Base-by-base conservation (phyloP, 441 rosid genomes). In the Eruca vesicaria region DNA sequence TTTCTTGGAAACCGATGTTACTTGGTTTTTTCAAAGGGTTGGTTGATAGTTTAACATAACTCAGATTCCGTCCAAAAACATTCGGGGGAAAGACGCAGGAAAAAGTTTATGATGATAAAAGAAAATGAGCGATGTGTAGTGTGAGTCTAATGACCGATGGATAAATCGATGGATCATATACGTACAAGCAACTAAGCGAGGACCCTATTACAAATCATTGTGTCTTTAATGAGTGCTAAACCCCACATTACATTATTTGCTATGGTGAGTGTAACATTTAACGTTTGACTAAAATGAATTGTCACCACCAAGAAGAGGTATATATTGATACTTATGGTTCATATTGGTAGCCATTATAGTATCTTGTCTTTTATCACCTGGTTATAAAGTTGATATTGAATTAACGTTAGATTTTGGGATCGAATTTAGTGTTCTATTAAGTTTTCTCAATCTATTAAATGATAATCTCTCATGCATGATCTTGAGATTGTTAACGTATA, bases 221-320 rank as follows among this genome's bases (percentile, higher is more conserved):
- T 63, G 60, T 31, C 73, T 60, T 75, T 68, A n/a, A n/a, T 7
- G 18, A 62, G 57, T 75, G 48, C 35, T 52, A 9, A 68, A 52
- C 57, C 69, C 56, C 58, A 75, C 74, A 7, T 36, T 55, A 36
- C 64, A 53, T 63, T 69, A 29, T 76, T 41, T 55, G 20, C 48
- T 7, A 69, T 31, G 41, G 60, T 55, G 36, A 69, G 57, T 69
- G 59, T 63, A 66, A 63, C 79, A 76, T 56, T 69, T 56, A 18
- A 10, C 21, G 66, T 69, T 63, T 69, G 75, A 69, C 66, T 52
- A 76, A 15, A 55, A 76, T 41, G 75, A 69, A 63, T 41, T 76
- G 71, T 76, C 75, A 29, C 79, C 70, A 76, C 75, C 75, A 63
- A 38, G 63, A 8, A 31, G 50, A 69, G 21, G 52, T 62, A 63